Base-by-base conservation (phyloP, 257 asterid species). In the Solanum lycopersicoides region DNA sequence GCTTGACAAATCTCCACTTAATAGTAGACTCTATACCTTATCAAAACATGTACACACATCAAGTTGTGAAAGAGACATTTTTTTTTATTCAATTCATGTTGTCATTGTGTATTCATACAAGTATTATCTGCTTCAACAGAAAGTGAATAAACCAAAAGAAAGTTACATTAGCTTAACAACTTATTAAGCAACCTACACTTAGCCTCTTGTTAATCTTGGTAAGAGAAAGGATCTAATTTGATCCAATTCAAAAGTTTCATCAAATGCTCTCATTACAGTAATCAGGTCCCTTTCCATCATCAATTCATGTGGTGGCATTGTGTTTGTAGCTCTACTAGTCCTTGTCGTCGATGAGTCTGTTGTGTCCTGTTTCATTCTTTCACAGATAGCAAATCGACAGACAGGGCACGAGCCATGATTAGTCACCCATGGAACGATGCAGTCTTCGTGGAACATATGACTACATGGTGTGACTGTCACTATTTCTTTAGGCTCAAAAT, bases 391-490 rank as follows among this genome's bases (percentile, higher is more conserved):
- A 72, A 76, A 93, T 83, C 99, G 91, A 80, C 99, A 96, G 35
- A 95, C 95, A 0, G 99, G 99, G 93, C 99, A 95, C 66, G 86
- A 88, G 56, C 98, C 97, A 34, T 93, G 91, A 91, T 88, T 94
- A 91, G 90, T 95, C 69, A 94, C 97, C 99, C 99, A 96, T 4
- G 98, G 98, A 65, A 93, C 93, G 34, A 97, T 97, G 89, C 99
- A 97, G 4, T 94, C 98, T 84, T 94, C 98, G 30, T 97, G 99
- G 83, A 97, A 97, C 98, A 97, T 94, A 86, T 97, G 99, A 56
- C 89, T 88, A 92, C 99, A 95, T 0, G 99, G 98, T 21, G 99
- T 95, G 16, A 91, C 66, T 11, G 93, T 95, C 82, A 97, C 95
- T 28, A 90, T 88, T 86, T 95, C 92, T 71, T 88, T 93, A 10